Base-by-base conservation (phyloP, 2,329 filamentous ascomycete genomes). In the Xylaria multiplex region DNA sequence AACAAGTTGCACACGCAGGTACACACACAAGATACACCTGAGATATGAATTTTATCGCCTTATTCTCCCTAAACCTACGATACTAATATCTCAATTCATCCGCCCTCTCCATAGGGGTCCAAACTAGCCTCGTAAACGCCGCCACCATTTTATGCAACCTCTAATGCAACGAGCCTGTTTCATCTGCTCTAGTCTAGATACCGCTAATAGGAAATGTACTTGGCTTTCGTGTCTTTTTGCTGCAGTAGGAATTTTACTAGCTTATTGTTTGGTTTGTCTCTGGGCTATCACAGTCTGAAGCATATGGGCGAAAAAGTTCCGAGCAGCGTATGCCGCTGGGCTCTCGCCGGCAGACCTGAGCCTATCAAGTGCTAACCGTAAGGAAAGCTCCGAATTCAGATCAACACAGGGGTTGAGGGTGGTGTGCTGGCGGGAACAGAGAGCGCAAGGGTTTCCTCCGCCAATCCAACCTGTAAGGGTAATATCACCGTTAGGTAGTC, bases 341-440 rank as follows among this genome's bases (percentile, higher is more conserved):
- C 49, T 11, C 16, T 70, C 55, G 14, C 52, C 61, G 16, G 61
- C 37, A 3, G 65, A 42, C 32, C 75, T 72, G 8, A 77, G 67
- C 35, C 59, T 59, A 62, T 78, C 76, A 30, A 78, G 68, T 4
- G 73, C 75, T 13, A 78, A 16, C 19, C 77, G 70, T 48, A 78
- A 37, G 3, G 72, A 73, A 8, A 73, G 58, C 45, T 76, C 73
- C 0, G 72, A 74, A 50, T 69, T 69, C 1, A 73, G 53, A 57
- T 77, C 53, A 32, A 76, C 43, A 54, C 76, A 77, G 9, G 58
- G 66, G 6, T 45, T 37, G 7, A 43, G 42, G 7, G 49, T 30
- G 35, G 63, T 14, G 43, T 76, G 73, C 13, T 30, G 50, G 24
- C 19, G 30, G 16, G 22, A 22, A 37, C 74, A 76, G 19, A 74